A percentile compares a stretch with the other conserved stretches of the same genome.
These are phyloP conservation scores for Aspergillus latus DNA, from an alignment of 2,329 filamentous ascomycete species.

Conservation along the genomic window DNA sequence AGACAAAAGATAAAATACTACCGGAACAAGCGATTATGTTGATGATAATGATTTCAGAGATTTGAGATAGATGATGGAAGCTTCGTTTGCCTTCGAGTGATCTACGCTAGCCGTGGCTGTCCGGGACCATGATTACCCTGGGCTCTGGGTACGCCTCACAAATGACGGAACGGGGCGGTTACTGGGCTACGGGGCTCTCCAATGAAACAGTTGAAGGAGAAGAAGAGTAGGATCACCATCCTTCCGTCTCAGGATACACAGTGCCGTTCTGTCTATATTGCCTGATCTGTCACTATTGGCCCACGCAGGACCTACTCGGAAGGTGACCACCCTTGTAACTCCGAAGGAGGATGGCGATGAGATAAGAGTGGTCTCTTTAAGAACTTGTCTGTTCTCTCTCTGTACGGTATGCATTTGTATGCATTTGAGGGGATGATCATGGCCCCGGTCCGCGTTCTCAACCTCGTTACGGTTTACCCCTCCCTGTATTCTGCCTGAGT, in stretches of 20 bases:
- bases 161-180: not conserved
- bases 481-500: constrained; percentile 2
- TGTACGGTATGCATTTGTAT: not conserved
- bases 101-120: not conserved
- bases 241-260: not conserved
- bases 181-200: not conserved
- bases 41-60: not conserved
- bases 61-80: not conserved
- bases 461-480: constrained; percentile 6
- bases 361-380: not conserved
- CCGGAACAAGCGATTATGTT: not conserved
- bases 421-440: constrained; percentile 1
- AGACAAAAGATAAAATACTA: too few species aligned
- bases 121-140: not conserved
- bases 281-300: constrained; percentile 17
- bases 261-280: constrained; percentile 2
- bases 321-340: constrained; percentile 16
- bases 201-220: not conserved
- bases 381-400: not conserved
- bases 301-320: constrained; percentile 1
- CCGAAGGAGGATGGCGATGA: constrained; percentile 5
- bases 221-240: not conserved
- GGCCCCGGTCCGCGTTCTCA: not conserved
- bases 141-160: not conserved
- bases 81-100: not conserved